Conservation (phyloP, 225 moss, liverwort and hornwort genomes). For the Pseudisothecium myosuroides region DNA sequence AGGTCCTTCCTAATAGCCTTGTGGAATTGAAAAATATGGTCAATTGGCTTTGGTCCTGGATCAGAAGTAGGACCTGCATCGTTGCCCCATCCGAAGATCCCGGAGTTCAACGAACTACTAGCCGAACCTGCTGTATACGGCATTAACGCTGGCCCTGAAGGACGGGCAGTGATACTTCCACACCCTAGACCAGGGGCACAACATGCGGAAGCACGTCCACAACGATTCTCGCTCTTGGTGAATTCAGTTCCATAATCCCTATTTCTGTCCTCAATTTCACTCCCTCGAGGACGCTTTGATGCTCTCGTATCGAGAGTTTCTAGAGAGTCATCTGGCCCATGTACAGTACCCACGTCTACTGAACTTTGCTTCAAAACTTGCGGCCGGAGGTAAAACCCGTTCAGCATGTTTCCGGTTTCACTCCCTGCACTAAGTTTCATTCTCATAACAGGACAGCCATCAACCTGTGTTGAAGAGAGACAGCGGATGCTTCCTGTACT, state of each 20-base stretch:
- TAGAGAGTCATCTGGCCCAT: conserved; percentile 37
- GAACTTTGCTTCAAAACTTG: conserved; percentile 23
- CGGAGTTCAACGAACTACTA: conserved; percentile 67
- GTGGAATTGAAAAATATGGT: conserved; percentile 98
- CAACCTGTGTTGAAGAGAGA: conserved; percentile 54
- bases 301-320: conserved; percentile 52
- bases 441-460: conserved; percentile 73
- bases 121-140: conserved; percentile 32
- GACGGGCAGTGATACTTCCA: conserved; percentile 43
- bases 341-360: conserved; percentile 45
- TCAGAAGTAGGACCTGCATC: conserved; percentile 50
- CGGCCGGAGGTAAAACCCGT: background rate
- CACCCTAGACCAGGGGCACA: conserved; percentile 89
- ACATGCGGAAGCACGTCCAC: conserved; percentile 44
- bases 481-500: conserved; percentile 55
- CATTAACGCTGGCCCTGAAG: conserved; percentile 41
- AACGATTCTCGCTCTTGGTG: conserved; percentile 23
- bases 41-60: conserved; percentile 85
- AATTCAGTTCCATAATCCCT: background rate
- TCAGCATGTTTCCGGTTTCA: background rate
- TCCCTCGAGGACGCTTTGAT: conserved; percentile 52
- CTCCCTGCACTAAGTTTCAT: conserved; percentile 22
- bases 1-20: conserved; percentile 96
- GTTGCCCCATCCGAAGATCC: conserved; percentile 89
- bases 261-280: conserved; percentile 21